Evolutionary conservation across 2,329 filamentous ascomycete genomes (phyloP).

Genomic region (Cordyceps javanica): DNA sequence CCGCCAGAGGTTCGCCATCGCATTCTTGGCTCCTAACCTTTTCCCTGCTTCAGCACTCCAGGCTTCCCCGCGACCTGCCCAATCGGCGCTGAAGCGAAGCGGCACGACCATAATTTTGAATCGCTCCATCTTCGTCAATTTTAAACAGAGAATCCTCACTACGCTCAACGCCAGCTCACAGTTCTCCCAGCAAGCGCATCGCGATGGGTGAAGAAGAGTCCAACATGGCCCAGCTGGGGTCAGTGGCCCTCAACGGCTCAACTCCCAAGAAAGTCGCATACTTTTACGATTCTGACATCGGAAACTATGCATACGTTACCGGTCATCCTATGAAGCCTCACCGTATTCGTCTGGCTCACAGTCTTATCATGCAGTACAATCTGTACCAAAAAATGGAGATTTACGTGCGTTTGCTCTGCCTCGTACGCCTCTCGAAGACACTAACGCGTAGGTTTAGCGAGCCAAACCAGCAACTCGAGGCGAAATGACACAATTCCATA

Average conservation of each 20-base stretch:
- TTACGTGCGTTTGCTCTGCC: conserved; percentile 58
- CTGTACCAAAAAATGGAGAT: conserved; percentile 96
- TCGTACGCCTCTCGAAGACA: conserved; percentile 15
- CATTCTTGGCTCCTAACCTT: neutral
- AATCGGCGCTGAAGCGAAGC: neutral
- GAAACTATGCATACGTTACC: conserved; percentile 95
- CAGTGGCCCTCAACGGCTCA: conserved; percentile 40
- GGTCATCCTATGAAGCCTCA: conserved; percentile 99
- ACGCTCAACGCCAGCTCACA: neutral
- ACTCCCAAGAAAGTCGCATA: conserved; percentile 82
- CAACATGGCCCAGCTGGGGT: conserved; percentile 34
- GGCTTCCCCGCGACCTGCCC: neutral
- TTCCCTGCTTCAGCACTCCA: neutral
- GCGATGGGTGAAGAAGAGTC: conserved; percentile 32
- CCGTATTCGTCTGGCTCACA: conserved; percentile 89
- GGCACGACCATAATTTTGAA: neutral
- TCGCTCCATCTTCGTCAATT: neutral
- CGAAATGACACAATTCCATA: conserved; percentile 92
- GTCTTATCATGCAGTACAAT: conserved; percentile 92
- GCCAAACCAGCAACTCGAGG: conserved; percentile 82
- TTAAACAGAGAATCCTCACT: neutral
- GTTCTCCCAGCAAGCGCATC: neutral
- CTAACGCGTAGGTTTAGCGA: conserved; percentile 47
- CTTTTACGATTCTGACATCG: conserved; percentile 97
- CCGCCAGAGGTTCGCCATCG: conserved; percentile 4